Conservation (phyloP, 2,329 filamentous ascomycete species). For the Pseudonectria foliicola region DNA sequence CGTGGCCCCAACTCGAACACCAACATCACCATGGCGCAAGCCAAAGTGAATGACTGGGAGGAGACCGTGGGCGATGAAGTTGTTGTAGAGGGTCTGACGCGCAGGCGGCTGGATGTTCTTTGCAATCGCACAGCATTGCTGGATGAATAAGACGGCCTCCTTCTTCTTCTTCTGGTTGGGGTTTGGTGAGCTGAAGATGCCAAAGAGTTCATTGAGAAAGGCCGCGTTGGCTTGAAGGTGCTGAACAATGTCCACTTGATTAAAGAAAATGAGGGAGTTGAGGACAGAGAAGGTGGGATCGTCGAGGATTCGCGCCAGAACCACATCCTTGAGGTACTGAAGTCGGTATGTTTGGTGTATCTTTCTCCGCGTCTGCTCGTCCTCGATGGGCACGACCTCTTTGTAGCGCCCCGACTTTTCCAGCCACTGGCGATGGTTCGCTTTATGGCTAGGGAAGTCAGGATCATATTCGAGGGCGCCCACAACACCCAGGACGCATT, state of each 20-base stretch:
- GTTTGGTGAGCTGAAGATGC: constrained; percentile 66
- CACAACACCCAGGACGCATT: constrained; percentile 83
- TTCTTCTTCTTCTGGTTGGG: constrained; percentile 69
- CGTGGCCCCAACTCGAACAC: constrained; percentile 83
- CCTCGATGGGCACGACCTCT: constrained; percentile 89
- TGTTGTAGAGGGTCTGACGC: constrained; percentile 76
- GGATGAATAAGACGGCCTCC: constrained; percentile 91
- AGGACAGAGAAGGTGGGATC: constrained; percentile 96
- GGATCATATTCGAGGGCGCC: constrained; percentile 96
- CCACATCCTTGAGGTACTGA: constrained; percentile 97
- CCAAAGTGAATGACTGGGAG: constrained; percentile 89
- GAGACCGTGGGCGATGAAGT: constrained; percentile 82
- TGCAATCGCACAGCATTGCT: constrained; percentile 88
- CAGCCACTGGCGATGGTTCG: constrained; percentile 91
- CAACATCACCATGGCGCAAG: constrained; percentile 74
- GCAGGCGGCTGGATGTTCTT: constrained; percentile 87
- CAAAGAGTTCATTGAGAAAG: constrained; percentile 81
- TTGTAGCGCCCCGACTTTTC: constrained; percentile 86
- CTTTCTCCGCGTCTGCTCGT: constrained; percentile 73
- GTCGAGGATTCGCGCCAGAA: constrained; percentile 89
- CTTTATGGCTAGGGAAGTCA: constrained; percentile 95
- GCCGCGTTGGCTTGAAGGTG: constrained; percentile 76
- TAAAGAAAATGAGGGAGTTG: constrained; percentile 97
- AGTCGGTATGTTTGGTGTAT: constrained; percentile 95
- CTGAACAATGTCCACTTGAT: constrained; percentile 95